Evolutionary conservation across 805 yeast genomes (phyloP).

Genomic region (Huiozyma naganishii): DNA sequence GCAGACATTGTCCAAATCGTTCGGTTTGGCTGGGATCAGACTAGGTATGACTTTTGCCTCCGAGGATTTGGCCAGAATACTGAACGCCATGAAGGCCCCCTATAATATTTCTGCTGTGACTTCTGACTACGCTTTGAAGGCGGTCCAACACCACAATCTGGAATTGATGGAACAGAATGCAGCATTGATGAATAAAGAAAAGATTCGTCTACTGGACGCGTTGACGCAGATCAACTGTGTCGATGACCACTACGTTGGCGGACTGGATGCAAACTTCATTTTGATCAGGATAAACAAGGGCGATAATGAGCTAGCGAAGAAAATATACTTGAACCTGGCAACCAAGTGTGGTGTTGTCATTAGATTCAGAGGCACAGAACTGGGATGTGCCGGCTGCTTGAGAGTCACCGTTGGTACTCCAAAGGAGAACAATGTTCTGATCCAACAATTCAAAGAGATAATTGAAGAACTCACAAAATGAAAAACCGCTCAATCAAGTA

Average conservation of each 20-base stretch:
- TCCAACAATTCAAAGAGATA: constrained; percentile 37
- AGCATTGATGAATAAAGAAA: constrained; percentile 40
- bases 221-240: constrained; percentile 50
- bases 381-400: constrained; percentile 79
- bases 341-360: constrained; percentile 67
- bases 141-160: constrained; percentile 51
- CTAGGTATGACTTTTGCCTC: constrained; percentile 71
- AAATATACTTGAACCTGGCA: constrained; percentile 62
- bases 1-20: constrained; percentile 89
- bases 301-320: constrained; percentile 62
- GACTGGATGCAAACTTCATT: constrained; percentile 76
- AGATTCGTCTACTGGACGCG: constrained; percentile 41
- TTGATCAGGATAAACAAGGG: constrained; percentile 67
- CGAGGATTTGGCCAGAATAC: constrained; percentile 46
- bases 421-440: constrained; percentile 53
- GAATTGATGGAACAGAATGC: constrained; percentile 48
- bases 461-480: constrained; percentile 10
- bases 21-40: constrained; percentile 92
- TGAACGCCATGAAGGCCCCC: constrained; percentile 92
- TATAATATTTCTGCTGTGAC: constrained; percentile 83
- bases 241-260: constrained; percentile 64
- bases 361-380: constrained; percentile 82
- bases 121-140: constrained; percentile 62
- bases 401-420: constrained; percentile 81
- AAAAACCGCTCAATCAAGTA: background rate